Base-by-base conservation (phyloP, 2,329 filamentous ascomycete genomes). In the Grosmannia penicillata region DNA sequence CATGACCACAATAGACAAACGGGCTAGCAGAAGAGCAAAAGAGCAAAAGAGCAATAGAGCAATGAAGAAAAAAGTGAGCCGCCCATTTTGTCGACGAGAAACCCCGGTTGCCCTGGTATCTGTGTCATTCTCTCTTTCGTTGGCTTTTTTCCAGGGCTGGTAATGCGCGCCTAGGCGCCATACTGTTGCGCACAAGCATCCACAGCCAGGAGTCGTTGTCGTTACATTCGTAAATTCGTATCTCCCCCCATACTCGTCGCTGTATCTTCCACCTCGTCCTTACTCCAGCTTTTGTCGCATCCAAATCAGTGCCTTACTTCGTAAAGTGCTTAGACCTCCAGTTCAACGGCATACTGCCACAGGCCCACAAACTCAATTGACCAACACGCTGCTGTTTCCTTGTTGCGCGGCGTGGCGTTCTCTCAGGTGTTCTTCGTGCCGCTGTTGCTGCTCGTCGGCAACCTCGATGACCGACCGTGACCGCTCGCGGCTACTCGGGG, bases 381-480 rank as follows among this genome's bases (percentile, higher is more conserved):
- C 34, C 13, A n/a, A n/a, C n/a, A n/a, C n/a, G n/a, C n/a, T n/a
- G 18, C 33, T 36, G 33, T 24, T 33, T 3, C 15, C 26, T 8
- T 21, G 17, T 25, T 23, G 24, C 4, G n/a, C 15, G 4, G 15
- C 13, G 8, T 18, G 24, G 8, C 37, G 23, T 2, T 29, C 29
- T 9, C 18, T 28, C n/a, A 17, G 25, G 28, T 25, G 22, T 8
- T n/a, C n/a, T n/a, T n/a, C n/a, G n/a, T n/a, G n/a, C n/a, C n/a
- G 23, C 7, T 17, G 30, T 11, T 23, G 15, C 10, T 24, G 19
- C n/a, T 31, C 38, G 13, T 44, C 41, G 8, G 41, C 45, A 2
- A 43, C 43, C 21, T 45, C 45, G 10, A 47, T 45, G n/a, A 44
- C 41, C 13, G 45, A 45, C 30, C 30, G 37, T 1, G 43, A 41